Evolutionary conservation across 2,329 filamentous ascomycete species (phyloP).

Genomic region (Claviceps maximensis): DNA sequence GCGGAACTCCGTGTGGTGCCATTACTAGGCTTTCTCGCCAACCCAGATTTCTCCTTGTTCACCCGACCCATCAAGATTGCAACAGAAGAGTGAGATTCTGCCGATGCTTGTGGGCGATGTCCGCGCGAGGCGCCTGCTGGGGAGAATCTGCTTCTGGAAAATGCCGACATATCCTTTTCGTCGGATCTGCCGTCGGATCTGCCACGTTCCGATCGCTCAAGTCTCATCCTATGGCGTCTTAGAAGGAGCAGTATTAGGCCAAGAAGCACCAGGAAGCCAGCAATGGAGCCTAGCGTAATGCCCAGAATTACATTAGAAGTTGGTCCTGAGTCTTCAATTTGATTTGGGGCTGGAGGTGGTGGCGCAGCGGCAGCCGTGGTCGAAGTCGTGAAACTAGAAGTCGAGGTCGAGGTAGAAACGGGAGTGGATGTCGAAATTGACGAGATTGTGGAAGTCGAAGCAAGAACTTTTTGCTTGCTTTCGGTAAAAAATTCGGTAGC

Average conservation of each 20-base stretch:
- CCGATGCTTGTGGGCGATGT: slow-evolving; percentile 39
- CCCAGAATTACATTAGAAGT: slow-evolving; percentile 53
- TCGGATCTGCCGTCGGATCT: slow-evolving; percentile 31
- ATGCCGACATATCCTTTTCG: slow-evolving; percentile 44
- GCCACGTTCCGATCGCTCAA: slow-evolving; percentile 32
- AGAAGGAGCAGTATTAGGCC: slow-evolving; percentile 54
- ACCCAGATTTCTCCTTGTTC: slow-evolving; percentile 29
- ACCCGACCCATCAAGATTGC: slow-evolving; percentile 53
- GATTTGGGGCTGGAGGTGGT: not conserved
- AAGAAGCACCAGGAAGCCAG: slow-evolving; percentile 59
- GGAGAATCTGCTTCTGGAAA: slow-evolving; percentile 29
- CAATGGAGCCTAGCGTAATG: slow-evolving; percentile 68
- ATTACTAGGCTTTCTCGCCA: slow-evolving; percentile 42
- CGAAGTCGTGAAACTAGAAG: slow-evolving; percentile 10
- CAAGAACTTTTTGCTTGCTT: slow-evolving; percentile 26
- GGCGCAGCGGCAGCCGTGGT: slow-evolving; percentile 10
- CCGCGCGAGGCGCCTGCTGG: slow-evolving; percentile 29
- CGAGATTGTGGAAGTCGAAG: slow-evolving; percentile 17
- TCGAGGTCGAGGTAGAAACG: slow-evolving; percentile 7
- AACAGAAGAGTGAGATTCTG: slow-evolving; percentile 48
- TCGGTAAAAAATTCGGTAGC: slow-evolving; percentile 48
- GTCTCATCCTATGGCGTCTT: slow-evolving; percentile 37
- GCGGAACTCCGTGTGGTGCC: slow-evolving; percentile 35
- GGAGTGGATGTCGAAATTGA: slow-evolving; percentile 14
- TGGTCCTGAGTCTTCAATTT: slow-evolving; percentile 14